Conservation (phyloP, 306 rosid genomes). For the Begonia peltatifolia region DNA sequence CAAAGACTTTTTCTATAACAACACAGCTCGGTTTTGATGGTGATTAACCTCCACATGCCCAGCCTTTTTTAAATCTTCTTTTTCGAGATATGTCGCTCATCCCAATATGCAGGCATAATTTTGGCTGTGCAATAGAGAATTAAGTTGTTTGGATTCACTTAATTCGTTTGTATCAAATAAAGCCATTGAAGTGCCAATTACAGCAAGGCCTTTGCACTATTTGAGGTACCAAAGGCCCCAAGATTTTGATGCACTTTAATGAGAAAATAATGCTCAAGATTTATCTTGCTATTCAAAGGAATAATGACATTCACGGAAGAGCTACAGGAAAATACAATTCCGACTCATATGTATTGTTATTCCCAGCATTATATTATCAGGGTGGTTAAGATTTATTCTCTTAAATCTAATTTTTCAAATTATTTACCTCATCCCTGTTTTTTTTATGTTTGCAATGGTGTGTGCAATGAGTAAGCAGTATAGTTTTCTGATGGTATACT, state of each 20-base stretch:
- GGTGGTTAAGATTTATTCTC: no score
- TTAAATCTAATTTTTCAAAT: no score
- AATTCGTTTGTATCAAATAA: neutral
- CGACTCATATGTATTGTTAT: neutral
- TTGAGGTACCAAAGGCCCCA: neutral
- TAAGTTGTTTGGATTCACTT: neutral
- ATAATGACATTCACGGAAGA: neutral
- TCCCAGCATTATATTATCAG: no score
- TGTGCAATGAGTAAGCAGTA: no score
- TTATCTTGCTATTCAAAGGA: neutral
- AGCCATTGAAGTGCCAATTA: neutral
- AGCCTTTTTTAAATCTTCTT: neutral
- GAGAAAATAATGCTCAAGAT: neutral
- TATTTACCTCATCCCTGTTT: no score
- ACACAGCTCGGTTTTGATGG: neutral
- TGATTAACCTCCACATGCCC: neutral
- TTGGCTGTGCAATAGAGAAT: neutral
- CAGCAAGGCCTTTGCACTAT: neutral
- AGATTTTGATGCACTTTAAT: neutral
- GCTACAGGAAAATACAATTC: neutral
- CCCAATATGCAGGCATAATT: neutral
- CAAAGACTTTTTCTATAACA: slow-evolving; percentile 64
- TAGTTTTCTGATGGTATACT: no score
- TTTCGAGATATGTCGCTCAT: neutral
- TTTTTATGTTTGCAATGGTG: no score